These are phyloP conservation scores for Tolypocladium ovalisporum DNA, from an alignment of 2,329 filamentous ascomycete species.

Conservation along the genomic window DNA sequence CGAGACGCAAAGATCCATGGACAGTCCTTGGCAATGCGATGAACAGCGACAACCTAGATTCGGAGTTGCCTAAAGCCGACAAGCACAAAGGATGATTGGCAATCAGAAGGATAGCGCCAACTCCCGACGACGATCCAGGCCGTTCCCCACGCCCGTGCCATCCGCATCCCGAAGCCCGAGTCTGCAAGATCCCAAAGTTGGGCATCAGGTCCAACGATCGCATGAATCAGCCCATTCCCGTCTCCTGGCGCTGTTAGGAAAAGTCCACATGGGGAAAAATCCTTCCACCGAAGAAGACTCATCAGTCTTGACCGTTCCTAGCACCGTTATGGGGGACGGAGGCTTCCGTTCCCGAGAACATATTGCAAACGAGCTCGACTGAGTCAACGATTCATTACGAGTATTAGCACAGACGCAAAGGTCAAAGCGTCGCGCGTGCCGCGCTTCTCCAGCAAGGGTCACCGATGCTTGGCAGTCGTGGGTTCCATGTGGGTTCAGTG, in stretches of 20 bases:
- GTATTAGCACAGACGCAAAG: background rate
- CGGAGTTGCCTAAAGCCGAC: background rate
- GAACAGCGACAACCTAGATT: background rate
- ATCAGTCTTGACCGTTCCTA: background rate
- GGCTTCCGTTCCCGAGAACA: background rate
- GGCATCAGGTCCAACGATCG: background rate
- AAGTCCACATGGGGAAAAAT: background rate
- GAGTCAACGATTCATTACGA: background rate
- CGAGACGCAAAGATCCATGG: background rate
- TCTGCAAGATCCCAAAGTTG: background rate
- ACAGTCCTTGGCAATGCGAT: background rate
- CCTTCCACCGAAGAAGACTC: background rate
- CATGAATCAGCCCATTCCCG: background rate
- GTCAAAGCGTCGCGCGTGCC: background rate
- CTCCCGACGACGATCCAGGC: background rate
- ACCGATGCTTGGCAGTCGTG: background rate
- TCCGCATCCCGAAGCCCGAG: background rate
- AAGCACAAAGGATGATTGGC: background rate
- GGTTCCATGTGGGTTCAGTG: background rate
- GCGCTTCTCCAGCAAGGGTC: background rate
- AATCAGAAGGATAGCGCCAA: background rate
- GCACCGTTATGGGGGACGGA: background rate
- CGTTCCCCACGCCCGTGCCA: background rate
- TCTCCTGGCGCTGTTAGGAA: background rate
- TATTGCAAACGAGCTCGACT: background rate